Evolutionary conservation across 2,329 filamentous ascomycete genomes (phyloP).

Genomic region (Leptoxyphium fumago): DNA sequence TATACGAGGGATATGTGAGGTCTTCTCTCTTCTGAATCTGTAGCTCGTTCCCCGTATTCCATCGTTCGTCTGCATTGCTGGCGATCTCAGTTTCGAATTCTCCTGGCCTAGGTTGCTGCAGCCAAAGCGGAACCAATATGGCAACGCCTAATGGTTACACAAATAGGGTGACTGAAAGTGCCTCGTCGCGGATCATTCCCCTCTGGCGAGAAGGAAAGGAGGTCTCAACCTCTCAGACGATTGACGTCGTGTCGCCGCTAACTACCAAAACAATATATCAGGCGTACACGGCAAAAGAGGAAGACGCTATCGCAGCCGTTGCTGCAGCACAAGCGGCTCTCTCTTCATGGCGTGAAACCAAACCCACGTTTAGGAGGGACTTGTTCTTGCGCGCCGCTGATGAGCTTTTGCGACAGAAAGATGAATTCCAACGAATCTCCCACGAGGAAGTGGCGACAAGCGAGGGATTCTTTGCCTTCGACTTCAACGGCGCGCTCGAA

Average conservation of each 20-base stretch:
- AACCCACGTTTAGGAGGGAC: constrained; percentile 46
- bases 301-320: constrained; percentile 41
- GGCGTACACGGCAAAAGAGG: constrained; percentile 41
- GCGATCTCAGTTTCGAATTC: not conserved
- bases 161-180: not conserved
- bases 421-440: constrained; percentile 49
- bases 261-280: constrained; percentile 39
- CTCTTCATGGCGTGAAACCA: constrained; percentile 51
- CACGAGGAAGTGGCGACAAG: constrained; percentile 41
- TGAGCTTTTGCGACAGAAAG: constrained; percentile 42
- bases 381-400: constrained; percentile 57
- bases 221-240: constrained; percentile 32
- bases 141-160: not conserved
- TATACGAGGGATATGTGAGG: too few relatives aligned
- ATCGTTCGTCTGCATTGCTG: not conserved
- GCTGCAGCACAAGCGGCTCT: constrained; percentile 53
- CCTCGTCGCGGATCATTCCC: constrained; percentile 15
- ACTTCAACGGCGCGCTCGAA: constrained; percentile 25
- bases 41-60: not conserved
- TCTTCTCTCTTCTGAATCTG: not conserved
- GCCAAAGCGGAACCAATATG: not conserved
- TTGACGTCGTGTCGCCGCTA: constrained; percentile 43
- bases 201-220: constrained; percentile 37
- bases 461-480: constrained; percentile 25
- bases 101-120: not conserved